These are phyloP conservation scores for Ophiognomonia clavigignenti-juglandacearum DNA, from an alignment of 2,329 filamentous ascomycete species.

Conservation along the genomic window DNA sequence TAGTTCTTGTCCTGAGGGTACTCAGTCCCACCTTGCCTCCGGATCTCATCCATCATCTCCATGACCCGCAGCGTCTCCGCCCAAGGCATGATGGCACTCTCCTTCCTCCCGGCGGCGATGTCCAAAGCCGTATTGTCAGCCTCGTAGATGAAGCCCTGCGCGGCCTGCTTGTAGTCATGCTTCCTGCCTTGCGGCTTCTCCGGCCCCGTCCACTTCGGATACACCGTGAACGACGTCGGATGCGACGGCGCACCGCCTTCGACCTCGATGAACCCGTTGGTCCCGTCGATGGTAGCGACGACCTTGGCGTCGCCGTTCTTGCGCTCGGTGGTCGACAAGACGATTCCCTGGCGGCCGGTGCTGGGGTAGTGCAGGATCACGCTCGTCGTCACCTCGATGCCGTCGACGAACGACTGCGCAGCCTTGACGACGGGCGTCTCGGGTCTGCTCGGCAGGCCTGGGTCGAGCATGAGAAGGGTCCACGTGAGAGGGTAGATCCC, in stretches of 20 bases:
- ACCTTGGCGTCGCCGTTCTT: not conserved
- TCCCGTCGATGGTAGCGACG: not conserved
- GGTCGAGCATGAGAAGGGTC: not conserved
- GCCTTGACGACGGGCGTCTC: not conserved
- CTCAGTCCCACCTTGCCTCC: conserved; percentile 5
- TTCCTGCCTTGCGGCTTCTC: not conserved
- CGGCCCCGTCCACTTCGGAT: not conserved
- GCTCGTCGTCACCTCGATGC: conserved; percentile 6
- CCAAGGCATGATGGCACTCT: conserved; percentile 18
- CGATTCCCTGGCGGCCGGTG: not conserved
- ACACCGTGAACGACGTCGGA: not conserved
- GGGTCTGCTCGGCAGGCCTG: not conserved
- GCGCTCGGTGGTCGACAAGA: not conserved
- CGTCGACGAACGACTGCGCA: not conserved
- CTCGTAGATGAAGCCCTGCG: conserved; percentile 17
- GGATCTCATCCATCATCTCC: conserved; percentile 18
- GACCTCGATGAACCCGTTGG: conserved; percentile 32
- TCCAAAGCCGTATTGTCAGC: conserved; percentile 18
- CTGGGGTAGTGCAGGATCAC: not conserved
- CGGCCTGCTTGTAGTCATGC: not conserved
- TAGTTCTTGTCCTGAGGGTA: conserved; percentile 6
- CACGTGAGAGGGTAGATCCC: conserved; percentile 27
- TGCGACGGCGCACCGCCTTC: conserved; percentile 10
- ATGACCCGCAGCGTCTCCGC: conserved; percentile 18
- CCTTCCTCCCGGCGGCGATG: conserved; percentile 12